Evolutionary conservation across 108 stramenopile species (phyloP).

Genomic region (Skeletonema menzelii): DNA sequence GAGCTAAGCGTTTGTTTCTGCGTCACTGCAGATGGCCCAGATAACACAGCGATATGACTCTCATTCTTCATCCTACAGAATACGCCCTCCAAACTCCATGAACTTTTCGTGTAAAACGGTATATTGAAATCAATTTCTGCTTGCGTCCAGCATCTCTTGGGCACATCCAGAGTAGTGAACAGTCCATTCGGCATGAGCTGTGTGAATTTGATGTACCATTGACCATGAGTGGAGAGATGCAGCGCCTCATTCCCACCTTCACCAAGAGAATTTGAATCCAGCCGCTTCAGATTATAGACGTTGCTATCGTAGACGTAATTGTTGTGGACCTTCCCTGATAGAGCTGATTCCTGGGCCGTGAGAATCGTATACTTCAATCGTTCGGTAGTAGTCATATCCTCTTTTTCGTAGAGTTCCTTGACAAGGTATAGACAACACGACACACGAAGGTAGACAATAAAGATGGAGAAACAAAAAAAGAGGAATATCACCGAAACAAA

Average conservation of each 20-base stretch:
- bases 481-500: neutral
- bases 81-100: constrained; percentile 16
- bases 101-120: constrained; percentile 15
- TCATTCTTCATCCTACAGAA: constrained; percentile 1
- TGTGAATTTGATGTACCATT: constrained; percentile 2
- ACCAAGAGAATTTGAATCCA: neutral
- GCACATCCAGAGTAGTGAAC: neutral
- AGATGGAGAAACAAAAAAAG: neutral
- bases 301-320: constrained; percentile 1
- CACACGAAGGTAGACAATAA: neutral
- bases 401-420: neutral
- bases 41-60: neutral
- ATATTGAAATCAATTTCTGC: constrained; percentile 2
- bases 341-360: neutral
- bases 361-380: neutral
- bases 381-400: neutral
- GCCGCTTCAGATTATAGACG: neutral
- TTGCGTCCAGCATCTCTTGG: constrained; percentile 10
- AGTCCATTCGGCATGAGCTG: constrained; percentile 4
- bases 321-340: neutral
- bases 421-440: neutral
- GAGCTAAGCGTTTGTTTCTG: neutral
- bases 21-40: constrained; percentile 9
- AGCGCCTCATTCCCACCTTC: neutral
- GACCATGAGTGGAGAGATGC: neutral